phyloP scores from a whole-genome alignment of 2,329 filamentous ascomycete species.

The Aspergillus vadensis region DNA sequence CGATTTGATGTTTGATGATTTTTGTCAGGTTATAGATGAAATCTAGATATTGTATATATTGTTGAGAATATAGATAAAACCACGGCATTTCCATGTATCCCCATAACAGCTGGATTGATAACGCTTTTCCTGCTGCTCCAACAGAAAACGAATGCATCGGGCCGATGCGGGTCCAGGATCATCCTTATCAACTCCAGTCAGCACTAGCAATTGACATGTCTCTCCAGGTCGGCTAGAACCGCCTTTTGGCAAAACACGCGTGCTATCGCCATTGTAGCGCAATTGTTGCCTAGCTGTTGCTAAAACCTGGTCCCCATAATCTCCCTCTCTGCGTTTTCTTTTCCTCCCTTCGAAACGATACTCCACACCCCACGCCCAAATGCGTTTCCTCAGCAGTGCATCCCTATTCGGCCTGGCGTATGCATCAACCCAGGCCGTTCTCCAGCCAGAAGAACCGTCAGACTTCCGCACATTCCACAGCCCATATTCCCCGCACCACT shows the following conservation, averaged over 20 bases:
- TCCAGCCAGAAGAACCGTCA: neutral
- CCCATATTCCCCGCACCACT: slow-evolving; percentile 15
- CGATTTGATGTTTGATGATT: neutral
- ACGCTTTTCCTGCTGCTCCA: neutral
- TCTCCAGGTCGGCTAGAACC: too few relatives aligned
- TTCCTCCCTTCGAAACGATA: neutral
- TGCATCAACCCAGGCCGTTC: neutral
- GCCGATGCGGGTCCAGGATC: neutral
- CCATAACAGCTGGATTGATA: neutral
- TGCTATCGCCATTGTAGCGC: too few relatives aligned
- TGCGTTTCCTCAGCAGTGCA: neutral
- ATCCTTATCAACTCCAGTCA: neutral
- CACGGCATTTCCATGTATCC: neutral
- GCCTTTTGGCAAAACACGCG: too few relatives aligned
- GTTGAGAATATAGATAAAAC: neutral
- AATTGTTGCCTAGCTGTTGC: too few relatives aligned
- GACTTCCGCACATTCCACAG: slow-evolving; percentile 9
- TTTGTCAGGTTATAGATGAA: neutral
- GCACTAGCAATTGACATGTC: too few relatives aligned
- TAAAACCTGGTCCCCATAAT: too few relatives aligned
- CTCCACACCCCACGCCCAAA: neutral
- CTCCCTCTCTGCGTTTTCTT: neutral
- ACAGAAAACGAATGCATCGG: neutral
- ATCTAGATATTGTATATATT: neutral
- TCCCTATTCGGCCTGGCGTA: neutral